Evolutionary conservation across 2,329 filamentous ascomycete genomes (phyloP), one percentile per base, ranked within the genome.

Genomic region (Talaromyces funiculosus): DNA sequence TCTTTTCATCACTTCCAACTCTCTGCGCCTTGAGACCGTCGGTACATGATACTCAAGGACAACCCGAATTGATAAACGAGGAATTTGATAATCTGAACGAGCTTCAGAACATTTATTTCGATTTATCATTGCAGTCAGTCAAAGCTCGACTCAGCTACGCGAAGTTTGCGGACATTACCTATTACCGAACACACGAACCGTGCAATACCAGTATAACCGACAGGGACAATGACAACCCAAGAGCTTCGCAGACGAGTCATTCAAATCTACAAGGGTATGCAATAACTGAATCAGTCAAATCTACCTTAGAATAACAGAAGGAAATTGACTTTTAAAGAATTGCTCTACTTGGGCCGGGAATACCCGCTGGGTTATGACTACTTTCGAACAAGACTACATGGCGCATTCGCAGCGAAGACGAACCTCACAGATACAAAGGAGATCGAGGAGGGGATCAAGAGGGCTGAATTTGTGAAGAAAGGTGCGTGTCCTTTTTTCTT

Each of bases 381-480:
- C 77, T 97, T 95, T 72, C 85, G 89, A 10, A 84, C 86, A 7
- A 85, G 92, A 1, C 79, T 97, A 9, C 92, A 97, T 77, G 86
- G 86, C 63, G 93, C 93, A 0, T 99, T 97, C 76, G 84, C 87
- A 66, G 85, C 86, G 51, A 91, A 95, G 67, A 84, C 87, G 1
- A 75, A 81, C 42, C 71, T 96, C 61, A 81, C 79, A 2, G 86
- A 94, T 66, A 88, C 93, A 64, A 84, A 83, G 7, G 82, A 90
- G 68, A 97, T 99, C 54, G 82, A 81, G 43, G 82, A 86, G 62
- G 90, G 86, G 0, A 90, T 99, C 60, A 81, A 84, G 42, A 82
- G 88, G 62, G 93, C 92, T 0, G 85, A 95, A 66, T 97, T 89
- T 74, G 91, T 97, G 3, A 95, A 90, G 76, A 97, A 95, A 82